A percentile compares a stretch with the other conserved stretches of the same genome.
Conservation (phyloP, 1,139 yeast genomes). For the Kazachstania sp. region DNA sequence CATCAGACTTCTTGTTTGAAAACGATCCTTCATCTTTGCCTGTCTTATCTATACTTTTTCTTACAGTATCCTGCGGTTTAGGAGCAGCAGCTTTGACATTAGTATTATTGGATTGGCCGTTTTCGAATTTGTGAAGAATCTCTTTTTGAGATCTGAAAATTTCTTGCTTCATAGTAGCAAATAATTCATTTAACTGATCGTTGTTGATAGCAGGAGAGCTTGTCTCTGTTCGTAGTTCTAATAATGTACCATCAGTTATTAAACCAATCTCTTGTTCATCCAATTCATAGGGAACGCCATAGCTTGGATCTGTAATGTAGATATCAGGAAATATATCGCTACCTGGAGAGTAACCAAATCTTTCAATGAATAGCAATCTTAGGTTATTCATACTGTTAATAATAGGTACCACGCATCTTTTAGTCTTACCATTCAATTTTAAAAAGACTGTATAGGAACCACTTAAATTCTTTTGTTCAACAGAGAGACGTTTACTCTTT, state of each 20-base stretch:
- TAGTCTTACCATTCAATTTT: conserved; percentile 51
- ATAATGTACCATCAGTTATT: conserved; percentile 49
- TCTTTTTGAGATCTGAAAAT: conserved; percentile 12
- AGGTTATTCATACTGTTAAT: conserved; percentile 57
- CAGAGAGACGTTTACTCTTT: background rate
- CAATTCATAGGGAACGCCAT: conserved; percentile 64
- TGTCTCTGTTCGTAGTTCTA: conserved; percentile 29
- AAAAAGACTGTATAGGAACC: conserved; percentile 38
- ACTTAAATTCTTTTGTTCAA: background rate
- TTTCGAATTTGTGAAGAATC: conserved; percentile 7
- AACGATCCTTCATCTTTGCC: background rate
- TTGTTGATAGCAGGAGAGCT: background rate
- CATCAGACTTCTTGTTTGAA: background rate
- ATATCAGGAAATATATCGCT: conserved; percentile 69
- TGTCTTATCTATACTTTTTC: background rate
- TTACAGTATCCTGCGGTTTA: background rate
- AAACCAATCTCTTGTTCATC: conserved; percentile 62
- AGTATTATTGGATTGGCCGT: background rate
- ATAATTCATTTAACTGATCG: conserved; percentile 21
- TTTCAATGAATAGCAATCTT: conserved; percentile 72
- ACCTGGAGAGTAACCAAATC: conserved; percentile 77
- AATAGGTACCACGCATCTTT: conserved; percentile 45
- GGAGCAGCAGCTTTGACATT: background rate
- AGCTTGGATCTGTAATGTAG: conserved; percentile 55
- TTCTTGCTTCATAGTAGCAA: conserved; percentile 21